These are phyloP conservation scores for Leishmania braziliensis DNA, from an alignment of 208 protist genomes.

Conservation along the genomic window DNA sequence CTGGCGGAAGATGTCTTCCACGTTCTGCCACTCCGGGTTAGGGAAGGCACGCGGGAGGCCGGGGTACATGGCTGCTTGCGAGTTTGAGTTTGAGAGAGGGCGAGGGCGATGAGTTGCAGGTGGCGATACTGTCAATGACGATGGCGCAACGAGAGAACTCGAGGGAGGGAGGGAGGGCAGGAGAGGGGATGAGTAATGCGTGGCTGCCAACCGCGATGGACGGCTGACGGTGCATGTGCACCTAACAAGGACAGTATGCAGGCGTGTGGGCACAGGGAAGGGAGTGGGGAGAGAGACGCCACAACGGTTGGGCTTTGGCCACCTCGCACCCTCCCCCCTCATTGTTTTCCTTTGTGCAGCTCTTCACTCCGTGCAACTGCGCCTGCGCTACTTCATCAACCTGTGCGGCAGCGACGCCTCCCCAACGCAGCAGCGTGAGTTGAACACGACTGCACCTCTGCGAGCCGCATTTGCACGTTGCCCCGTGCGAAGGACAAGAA, in stretches of 20 bases:
- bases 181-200: too few relatives aligned
- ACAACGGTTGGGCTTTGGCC: background rate
- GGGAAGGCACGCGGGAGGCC: conserved; percentile 67
- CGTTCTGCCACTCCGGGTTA: conserved; percentile 44
- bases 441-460: background rate
- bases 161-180: too few relatives aligned
- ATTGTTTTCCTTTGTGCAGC: background rate
- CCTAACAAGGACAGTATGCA: too few relatives aligned
- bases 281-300: background rate
- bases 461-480: background rate
- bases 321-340: background rate
- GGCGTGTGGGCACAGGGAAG: background rate
- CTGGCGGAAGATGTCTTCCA: conserved; percentile 55
- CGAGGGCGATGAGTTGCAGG: background rate
- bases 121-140: too few relatives aligned
- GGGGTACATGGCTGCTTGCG: conserved; percentile 39
- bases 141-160: too few relatives aligned
- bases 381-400: background rate
- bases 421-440: too few relatives aligned
- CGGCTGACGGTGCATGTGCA: too few relatives aligned
- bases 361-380: background rate
- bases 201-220: too few relatives aligned
- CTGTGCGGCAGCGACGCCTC: background rate
- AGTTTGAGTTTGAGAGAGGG: background rate
- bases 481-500: background rate